Evolutionary conservation across 805 yeast genomes (phyloP), one percentile per base, ranked within the genome.

Genomic region (Gaillardinia entomophila): DNA sequence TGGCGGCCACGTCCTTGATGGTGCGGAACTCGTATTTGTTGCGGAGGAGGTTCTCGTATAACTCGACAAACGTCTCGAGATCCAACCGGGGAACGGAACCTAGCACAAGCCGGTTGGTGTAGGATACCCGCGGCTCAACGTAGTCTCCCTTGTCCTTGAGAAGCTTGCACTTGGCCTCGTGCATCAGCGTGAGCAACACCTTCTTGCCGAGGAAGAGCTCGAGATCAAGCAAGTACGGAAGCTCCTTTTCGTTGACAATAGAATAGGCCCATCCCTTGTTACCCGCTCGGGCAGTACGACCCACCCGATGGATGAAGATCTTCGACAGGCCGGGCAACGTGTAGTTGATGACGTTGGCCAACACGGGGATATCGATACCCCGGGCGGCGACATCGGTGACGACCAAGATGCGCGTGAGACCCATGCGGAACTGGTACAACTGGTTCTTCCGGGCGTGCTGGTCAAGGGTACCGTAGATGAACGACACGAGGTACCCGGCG

Each of bases 241-340:
- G 60, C 55, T 92, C 99, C 34, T 76, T 70, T 42, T 88, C 95
- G 36, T 79, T 71, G 6, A 89, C 82, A 38, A 92, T 76, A 3
- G 96, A 82, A 55, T 85, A 92, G 0, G 98, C 99, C 95, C 97
- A 88, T 53, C 99, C 99, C 46, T 74, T 78, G 55, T 87, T 82
- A 55, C 99, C 99, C 6, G 98, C 98, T 73, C 99, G 83, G 8
- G 98, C 99, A 28, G 99, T 92, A 73, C 99, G 81, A 58, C 99
- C 99, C 29, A 92, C 97, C 63, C 99, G 79, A 62, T 92, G 99
- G 35, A 92, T 75, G 59, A 92, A 92, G 37, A 90, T 83, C 59
- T 94, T 92, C 3, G 97, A 87, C 1, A 94, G 81, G 1, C 87
- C 82, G 8, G 97, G 97, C 38, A 92, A 68, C 1, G 96, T 78